These are phyloP conservation scores for Geotrichum reessii DNA, from an alignment of 1,139 yeast species.

Conservation along the genomic window DNA sequence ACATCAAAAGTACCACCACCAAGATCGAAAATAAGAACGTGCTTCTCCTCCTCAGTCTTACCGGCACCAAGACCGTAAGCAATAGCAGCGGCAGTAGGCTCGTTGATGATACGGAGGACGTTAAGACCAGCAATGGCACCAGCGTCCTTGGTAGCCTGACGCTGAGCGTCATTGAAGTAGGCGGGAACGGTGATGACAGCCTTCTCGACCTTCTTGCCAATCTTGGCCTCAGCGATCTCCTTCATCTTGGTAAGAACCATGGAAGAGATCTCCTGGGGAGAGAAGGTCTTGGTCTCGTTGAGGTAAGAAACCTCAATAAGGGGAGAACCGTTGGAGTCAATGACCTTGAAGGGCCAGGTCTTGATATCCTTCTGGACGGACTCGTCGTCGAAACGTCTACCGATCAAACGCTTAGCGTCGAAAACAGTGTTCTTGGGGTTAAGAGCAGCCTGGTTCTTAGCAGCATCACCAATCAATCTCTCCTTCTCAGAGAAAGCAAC, in stretches of 20 bases:
- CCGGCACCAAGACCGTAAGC: slow-evolving; percentile 98
- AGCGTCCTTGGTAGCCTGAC: slow-evolving; percentile 98
- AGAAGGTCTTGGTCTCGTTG: slow-evolving; percentile 87
- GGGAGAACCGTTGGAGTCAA: slow-evolving; percentile 83
- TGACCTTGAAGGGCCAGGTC: slow-evolving; percentile 95
- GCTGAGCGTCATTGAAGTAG: slow-evolving; percentile 94
- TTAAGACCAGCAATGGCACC: slow-evolving; percentile 96
- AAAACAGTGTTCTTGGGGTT: slow-evolving; percentile 95
- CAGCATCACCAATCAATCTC: slow-evolving; percentile 98
- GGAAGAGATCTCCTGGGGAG: slow-evolving; percentile 96
- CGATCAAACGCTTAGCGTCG: slow-evolving; percentile 97
- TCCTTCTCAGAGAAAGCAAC: slow-evolving; percentile 96
- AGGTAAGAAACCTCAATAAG: slow-evolving; percentile 88
- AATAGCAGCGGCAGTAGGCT: slow-evolving; percentile 97
- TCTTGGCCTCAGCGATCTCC: slow-evolving; percentile 95
- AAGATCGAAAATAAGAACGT: slow-evolving; percentile 85
- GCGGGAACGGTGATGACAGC: slow-evolving; percentile 97
- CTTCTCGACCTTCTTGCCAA: slow-evolving; percentile 88
- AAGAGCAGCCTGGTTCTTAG: slow-evolving; percentile 97
- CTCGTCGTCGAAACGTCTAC: slow-evolving; percentile 87
- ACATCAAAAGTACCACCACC: slow-evolving; percentile 99
- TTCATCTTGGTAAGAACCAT: slow-evolving; percentile 97
- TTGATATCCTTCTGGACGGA: slow-evolving; percentile 93
- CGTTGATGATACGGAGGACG: slow-evolving; percentile 94
- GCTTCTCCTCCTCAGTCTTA: slow-evolving; percentile 68